Evolutionary conservation across 1,139 yeast species (phyloP), one percentile per base, ranked within the genome.

Genomic region (Meyerozyma carpophila): DNA sequence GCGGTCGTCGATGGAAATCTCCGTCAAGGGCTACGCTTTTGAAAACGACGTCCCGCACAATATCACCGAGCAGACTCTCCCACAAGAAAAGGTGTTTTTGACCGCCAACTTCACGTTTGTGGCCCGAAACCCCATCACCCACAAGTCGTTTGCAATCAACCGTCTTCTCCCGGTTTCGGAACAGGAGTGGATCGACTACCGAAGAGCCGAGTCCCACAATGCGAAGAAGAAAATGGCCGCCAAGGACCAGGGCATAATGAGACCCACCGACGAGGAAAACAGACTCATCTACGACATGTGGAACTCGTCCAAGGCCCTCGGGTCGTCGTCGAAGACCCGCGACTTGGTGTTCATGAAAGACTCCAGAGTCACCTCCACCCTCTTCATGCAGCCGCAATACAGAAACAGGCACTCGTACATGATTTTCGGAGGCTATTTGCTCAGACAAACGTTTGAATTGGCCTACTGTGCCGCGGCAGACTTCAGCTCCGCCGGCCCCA

Each of bases 301-400:
- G 89, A 66, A 70, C 44, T 77, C 84, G 13, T 76, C 84, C 4
- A 76, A 78, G 52, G 56, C 63, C 37, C 56, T 77, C 37, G 68
- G 66, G 25, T 44, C 52, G 7, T 49, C 60, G 3, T 53, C 53
- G 24, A 61, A 65, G 42, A 81, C 82, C 24, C 60, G 66, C 43
- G 74, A 77, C 51, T 62, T 82, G 41, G 66, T 75, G 40, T 79
- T 77, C 55, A 87, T 88, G 95, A 75, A 78, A 46, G 83, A 87
- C 50, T 83, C 96, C 1, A 65, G 65, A 41, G 75, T 86, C 45
- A 70, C 76, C 43, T 85, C 95, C 8, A 87, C 96, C 6, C 73
- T 83, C 54, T 82, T 90, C 65, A 91, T 90, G 94, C 97, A 90
- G 66, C 97, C 97, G 2, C 97, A 90, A 66, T 90, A 89, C 66